A percentile compares a stretch with the other conserved stretches of the same genome.
phyloP scores from a whole-genome alignment of 306 rosid genomes.

The Lablab purpureus region DNA sequence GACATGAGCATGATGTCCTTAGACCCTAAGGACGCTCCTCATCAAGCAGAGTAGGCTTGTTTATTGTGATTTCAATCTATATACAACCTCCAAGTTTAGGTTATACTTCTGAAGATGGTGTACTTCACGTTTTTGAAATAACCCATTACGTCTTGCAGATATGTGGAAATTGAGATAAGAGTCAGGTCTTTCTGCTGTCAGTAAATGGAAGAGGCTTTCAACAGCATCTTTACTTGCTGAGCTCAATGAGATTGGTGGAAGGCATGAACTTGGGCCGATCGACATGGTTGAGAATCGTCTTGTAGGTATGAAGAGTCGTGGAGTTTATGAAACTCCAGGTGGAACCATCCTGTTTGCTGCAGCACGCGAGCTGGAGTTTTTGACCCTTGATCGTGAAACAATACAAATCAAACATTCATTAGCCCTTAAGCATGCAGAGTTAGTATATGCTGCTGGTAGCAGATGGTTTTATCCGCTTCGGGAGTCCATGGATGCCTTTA shows the following conservation, averaged over 20 bases:
- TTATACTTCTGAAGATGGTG: too few species aligned
- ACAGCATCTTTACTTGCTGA: slow-evolving; percentile 80
- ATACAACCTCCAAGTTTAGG: too few species aligned
- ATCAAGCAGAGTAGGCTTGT: not conserved
- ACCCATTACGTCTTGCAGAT: slow-evolving; percentile 54
- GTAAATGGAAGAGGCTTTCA: slow-evolving; percentile 75
- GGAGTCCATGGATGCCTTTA: slow-evolving; percentile 85
- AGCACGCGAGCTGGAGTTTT: slow-evolving; percentile 75
- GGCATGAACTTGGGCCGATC: slow-evolving; percentile 88
- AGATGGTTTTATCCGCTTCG: slow-evolving; percentile 98
- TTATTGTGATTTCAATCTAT: not conserved
- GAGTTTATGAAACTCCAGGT: slow-evolving; percentile 97
- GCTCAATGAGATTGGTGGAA: slow-evolving; percentile 87
- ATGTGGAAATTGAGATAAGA: slow-evolving; percentile 76
- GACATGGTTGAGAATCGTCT: slow-evolving; percentile 98
- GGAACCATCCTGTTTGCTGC: slow-evolving; percentile 91
- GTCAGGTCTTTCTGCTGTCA: slow-evolving; percentile 77
- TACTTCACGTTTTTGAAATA: not conserved
- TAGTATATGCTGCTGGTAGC: slow-evolving; percentile 95
- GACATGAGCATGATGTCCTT: not conserved
- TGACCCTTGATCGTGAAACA: slow-evolving; percentile 82
- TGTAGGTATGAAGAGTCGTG: slow-evolving; percentile 96
- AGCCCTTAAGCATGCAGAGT: slow-evolving; percentile 89
- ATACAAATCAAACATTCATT: slow-evolving; percentile 72
- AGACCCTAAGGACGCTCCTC: not conserved